These are phyloP conservation scores for Mycosarcoma maydis DNA, from an alignment of 1,284 basidiomycete species.

Conservation along the genomic window DNA sequence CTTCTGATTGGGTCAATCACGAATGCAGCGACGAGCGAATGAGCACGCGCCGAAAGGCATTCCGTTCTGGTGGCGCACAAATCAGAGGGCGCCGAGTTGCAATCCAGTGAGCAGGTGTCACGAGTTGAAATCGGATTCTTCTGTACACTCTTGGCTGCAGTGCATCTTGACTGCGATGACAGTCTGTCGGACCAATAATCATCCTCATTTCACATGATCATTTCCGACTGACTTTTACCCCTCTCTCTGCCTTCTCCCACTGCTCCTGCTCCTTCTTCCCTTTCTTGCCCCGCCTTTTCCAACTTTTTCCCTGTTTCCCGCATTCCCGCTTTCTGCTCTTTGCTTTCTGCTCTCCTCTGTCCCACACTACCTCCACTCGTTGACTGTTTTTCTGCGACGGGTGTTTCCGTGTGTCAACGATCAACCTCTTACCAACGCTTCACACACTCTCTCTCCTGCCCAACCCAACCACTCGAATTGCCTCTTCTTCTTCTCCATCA, in stretches of 20 bases:
- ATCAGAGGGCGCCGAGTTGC: too few species aligned
- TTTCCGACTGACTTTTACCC: conserved; percentile 1
- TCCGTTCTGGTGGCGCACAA: too few species aligned
- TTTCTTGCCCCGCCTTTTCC: conserved; percentile 7
- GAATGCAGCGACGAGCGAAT: too few species aligned
- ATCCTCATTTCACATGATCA: conserved; percentile 7
- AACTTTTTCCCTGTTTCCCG: not conserved
- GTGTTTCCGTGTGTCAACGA: conserved; percentile 30
- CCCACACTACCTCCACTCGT: conserved; percentile 2
- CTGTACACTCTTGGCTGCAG: too few species aligned
- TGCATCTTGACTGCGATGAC: too few species aligned
- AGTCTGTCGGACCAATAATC: not conserved
- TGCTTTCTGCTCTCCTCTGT: not conserved
- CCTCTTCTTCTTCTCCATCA: not conserved
- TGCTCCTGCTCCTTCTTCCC: too few species aligned
- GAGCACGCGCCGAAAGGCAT: too few species aligned
- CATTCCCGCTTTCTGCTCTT: too few species aligned
- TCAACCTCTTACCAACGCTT: conserved; percentile 1
- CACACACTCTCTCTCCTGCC: not conserved
- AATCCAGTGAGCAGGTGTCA: not conserved
- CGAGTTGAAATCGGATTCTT: not conserved
- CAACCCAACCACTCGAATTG: too few species aligned
- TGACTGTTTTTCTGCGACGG: not conserved
- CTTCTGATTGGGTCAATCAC: too few species aligned
- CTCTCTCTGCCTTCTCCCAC: not conserved